Evolutionary conservation across 129 eudicot genomes (phyloP).

Genomic region (Pulicaria dysenterica): DNA sequence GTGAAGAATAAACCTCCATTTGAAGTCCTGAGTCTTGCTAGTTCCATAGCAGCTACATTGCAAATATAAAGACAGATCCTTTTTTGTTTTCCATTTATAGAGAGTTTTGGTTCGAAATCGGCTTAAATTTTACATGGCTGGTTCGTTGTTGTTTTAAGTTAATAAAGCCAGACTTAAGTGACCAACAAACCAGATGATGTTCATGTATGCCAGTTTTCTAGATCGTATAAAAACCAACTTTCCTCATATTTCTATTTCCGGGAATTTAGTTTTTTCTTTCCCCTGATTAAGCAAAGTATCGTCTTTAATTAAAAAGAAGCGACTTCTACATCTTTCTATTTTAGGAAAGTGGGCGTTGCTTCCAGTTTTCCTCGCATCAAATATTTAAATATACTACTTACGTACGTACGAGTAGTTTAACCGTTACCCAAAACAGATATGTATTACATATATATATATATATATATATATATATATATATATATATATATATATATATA

Average conservation of each 20-base stretch:
- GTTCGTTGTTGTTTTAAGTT: slow-evolving; percentile 16
- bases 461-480: too few species aligned
- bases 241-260: background rate
- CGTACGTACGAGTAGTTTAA: too few species aligned
- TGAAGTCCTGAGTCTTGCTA: slow-evolving; percentile 86
- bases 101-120: slow-evolving; percentile 32
- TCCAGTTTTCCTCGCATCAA: too few species aligned
- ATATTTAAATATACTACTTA: too few species aligned
- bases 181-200: slow-evolving; percentile 14
- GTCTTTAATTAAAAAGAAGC: background rate
- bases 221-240: background rate
- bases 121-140: slow-evolving; percentile 12
- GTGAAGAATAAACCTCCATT: slow-evolving; percentile 84
- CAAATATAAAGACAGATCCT: slow-evolving; percentile 45
- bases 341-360: background rate
- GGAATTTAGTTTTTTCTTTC: too few species aligned
- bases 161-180: slow-evolving; percentile 17
- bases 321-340: background rate
- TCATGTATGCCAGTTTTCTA: slow-evolving; percentile 21
- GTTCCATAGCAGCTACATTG: slow-evolving; percentile 87
- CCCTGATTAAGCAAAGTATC: background rate
- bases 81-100: slow-evolving; percentile 16
- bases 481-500: too few species aligned
- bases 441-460: too few species aligned
- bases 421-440: too few species aligned